Evolutionary conservation across 1,284 basidiomycete genomes (phyloP), one percentile per base, ranked within the genome.

Genomic region (Boletus holoroseus): DNA sequence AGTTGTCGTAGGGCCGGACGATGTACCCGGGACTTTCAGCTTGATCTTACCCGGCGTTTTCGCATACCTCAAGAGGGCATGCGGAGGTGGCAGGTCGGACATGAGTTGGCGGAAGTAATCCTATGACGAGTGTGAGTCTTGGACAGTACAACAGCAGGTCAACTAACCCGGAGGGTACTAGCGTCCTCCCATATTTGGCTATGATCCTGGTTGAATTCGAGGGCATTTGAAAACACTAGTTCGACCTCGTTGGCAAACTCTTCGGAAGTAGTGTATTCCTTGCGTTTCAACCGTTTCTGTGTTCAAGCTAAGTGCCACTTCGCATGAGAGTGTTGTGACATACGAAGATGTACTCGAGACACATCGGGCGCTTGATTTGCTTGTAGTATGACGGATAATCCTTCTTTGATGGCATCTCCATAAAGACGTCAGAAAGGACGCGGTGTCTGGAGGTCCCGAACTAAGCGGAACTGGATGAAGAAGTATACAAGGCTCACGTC

Each of bases 151-250:
- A 44, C 50, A 38, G 22, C 36, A 36, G 28, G 32, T 11, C 18
- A 52, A 69, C 78, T 44, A 65, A 88, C 88, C 59, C 81, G 74
- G 31, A 91, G 73, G 8, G 71, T 64, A 20, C 75, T 61, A 13
- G 88, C 87, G 61, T 88, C 86, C 57, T 88, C 79, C 82, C 84
- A 90, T 34, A 91, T 85, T 49, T 68, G 74, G 20, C 83, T 88
- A 60, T 85, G 77, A 22, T 91, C 88, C 58, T 79, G 80, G 58
- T 91, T 91, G 70, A 89, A 91, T 46, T 77, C 71, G 67, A 91
- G 76, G 3, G 94, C 94, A 66, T 97, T 97, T n/a, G 82, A 79
- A 70, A 94, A 95, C 41, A 96, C 87, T 38, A 92, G 79, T 62
- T 94, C 91, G 7, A 94, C 85, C 57, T 96, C 94, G 27, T 81